Conservation (phyloP, 768 basidiomycete species). For the Fomitopsis pulvina region DNA sequence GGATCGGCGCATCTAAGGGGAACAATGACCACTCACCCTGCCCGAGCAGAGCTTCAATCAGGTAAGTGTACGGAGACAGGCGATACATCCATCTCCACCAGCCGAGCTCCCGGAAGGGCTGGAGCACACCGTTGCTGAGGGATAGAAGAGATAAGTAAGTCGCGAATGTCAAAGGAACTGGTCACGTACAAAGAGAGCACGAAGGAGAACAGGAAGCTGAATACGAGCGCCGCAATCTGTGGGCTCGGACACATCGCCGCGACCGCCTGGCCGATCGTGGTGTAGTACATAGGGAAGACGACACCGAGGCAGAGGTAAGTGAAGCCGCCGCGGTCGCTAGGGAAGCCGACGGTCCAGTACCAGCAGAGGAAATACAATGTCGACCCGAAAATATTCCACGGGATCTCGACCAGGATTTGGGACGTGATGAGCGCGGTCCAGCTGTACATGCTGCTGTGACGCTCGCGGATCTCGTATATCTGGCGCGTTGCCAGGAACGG, state of each 20-base stretch:
- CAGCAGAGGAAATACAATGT: slow-evolving; percentile 40
- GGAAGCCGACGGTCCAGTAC: slow-evolving; percentile 42
- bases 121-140: slow-evolving; percentile 41
- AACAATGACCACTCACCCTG: slow-evolving; percentile 35
- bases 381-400: slow-evolving; percentile 36
- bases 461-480: slow-evolving; percentile 36
- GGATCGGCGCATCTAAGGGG: not conserved
- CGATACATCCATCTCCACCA: slow-evolving; percentile 42
- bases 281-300: slow-evolving; percentile 37
- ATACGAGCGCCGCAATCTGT: slow-evolving; percentile 33
- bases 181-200: slow-evolving; percentile 35
- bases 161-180: not conserved
- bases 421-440: slow-evolving; percentile 32
- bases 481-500: slow-evolving; percentile 32
- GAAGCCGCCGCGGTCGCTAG: slow-evolving; percentile 31
- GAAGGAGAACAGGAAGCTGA: slow-evolving; percentile 33
- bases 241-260: slow-evolving; percentile 36
- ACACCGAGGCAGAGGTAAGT: slow-evolving; percentile 33
- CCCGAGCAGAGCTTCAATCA: slow-evolving; percentile 32
- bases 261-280: slow-evolving; percentile 35
- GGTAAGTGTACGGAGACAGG: slow-evolving; percentile 28
- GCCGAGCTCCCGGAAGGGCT: slow-evolving; percentile 36
- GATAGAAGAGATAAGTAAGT: not conserved
- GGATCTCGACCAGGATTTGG: slow-evolving; percentile 33
- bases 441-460: slow-evolving; percentile 35